These are phyloP conservation scores for Scopulariopsis brevicaulis DNA, from an alignment of 2,329 filamentous ascomycete genomes.

Conservation along the genomic window DNA sequence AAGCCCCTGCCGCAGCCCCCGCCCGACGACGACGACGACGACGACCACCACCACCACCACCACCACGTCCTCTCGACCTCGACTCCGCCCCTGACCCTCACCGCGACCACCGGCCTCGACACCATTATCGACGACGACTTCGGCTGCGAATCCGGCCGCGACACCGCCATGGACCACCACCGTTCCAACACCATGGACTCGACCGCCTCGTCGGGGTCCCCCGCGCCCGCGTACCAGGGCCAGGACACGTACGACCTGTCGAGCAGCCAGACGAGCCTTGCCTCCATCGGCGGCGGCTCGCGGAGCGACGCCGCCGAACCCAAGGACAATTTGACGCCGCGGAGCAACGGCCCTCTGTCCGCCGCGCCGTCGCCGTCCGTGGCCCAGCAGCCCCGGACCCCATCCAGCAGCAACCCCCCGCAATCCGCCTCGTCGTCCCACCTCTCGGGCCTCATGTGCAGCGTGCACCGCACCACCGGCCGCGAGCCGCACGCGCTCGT, in stretches of 20 bases:
- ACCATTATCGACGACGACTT: slow-evolving; percentile 10
- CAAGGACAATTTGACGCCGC: slow-evolving; percentile 35
- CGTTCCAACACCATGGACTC: slow-evolving; percentile 39
- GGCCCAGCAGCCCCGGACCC: slow-evolving; percentile 18
- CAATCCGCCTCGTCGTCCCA: slow-evolving; percentile 38
- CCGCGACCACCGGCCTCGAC: slow-evolving; percentile 15
- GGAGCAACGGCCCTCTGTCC: slow-evolving; percentile 41
- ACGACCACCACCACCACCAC: neutral
- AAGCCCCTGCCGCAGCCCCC: slow-evolving; percentile 46
- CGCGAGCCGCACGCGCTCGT: slow-evolving; percentile 85
- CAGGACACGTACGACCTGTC: slow-evolving; percentile 24
- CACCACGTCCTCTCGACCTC: neutral
- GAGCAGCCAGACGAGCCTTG: slow-evolving; percentile 34
- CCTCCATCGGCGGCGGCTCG: slow-evolving; percentile 27
- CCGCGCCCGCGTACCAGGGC: slow-evolving; percentile 23
- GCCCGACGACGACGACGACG: slow-evolving; percentile 8
- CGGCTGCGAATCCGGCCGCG: neutral
- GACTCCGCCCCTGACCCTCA: neutral
- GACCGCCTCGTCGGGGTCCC: slow-evolving; percentile 10
- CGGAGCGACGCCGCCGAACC: slow-evolving; percentile 12
- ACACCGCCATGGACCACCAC: slow-evolving; percentile 22
- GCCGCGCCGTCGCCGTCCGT: slow-evolving; percentile 43
- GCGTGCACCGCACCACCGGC: slow-evolving; percentile 77
- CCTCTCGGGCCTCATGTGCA: slow-evolving; percentile 56
- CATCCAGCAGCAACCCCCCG: slow-evolving; percentile 4